phyloP scores from a whole-genome alignment of 2,329 filamentous ascomycete genomes.

The Venturiaceae sp. region DNA sequence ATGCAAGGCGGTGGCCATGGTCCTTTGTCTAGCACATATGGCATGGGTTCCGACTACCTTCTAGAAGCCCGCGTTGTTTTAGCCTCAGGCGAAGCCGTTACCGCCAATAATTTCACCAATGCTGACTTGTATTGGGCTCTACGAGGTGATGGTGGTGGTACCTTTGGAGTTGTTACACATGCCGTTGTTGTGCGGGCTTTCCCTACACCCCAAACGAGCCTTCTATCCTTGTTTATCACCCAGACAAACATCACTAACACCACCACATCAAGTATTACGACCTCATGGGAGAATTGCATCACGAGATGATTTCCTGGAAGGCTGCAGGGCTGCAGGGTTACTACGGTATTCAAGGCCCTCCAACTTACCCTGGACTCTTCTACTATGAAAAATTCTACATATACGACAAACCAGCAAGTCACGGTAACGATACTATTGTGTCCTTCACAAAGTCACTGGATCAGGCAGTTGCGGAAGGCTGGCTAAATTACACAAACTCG shows the following conservation, averaged over 20 bases:
- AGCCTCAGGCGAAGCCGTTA: conserved; percentile 24
- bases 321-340: neutral
- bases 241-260: neutral
- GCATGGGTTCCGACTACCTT: conserved; percentile 27
- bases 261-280: neutral
- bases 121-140: conserved; percentile 11
- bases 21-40: conserved; percentile 29
- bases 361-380: neutral
- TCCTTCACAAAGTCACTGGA: neutral
- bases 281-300: neutral
- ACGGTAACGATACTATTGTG: neutral
- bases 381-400: neutral
- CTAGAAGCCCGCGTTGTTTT: conserved; percentile 33
- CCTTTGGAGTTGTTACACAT: conserved; percentile 21
- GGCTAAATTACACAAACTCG: no score
- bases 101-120: conserved; percentile 24
- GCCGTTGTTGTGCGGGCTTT: conserved; percentile 22
- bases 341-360: neutral
- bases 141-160: conserved; percentile 7
- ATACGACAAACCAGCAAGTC: neutral
- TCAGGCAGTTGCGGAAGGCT: no score
- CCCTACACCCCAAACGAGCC: neutral
- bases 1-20: conserved; percentile 31
- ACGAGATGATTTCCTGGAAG: neutral
- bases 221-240: neutral